Base-by-base conservation (phyloP, 2,329 filamentous ascomycete species). In the Penicillium capsulatum region DNA sequence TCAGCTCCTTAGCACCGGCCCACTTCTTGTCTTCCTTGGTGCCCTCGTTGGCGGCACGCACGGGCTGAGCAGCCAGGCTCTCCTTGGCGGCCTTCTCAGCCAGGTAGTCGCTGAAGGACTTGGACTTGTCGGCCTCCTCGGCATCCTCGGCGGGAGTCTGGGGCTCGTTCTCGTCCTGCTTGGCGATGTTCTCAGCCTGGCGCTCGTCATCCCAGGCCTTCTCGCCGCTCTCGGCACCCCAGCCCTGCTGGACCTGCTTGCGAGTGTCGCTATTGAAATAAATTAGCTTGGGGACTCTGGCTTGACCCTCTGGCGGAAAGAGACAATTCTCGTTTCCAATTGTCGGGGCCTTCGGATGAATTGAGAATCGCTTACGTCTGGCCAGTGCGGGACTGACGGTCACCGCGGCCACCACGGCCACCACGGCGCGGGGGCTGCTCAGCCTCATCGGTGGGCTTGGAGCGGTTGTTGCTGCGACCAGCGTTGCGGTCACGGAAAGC, bases 31-130 rank as follows among this genome's bases (percentile, higher is more conserved):
- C 82, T 60, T 74, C 65, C 75, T 88, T 87, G 75, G 75, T 79
- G 62, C 90, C 90, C 76, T 96, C 90, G 76, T 97, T 96, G 69
- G 91, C 74, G 75, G 89, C 82, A 73, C 92, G 91, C 63, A 88
- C 77, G 61, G 86, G 79, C 59, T 83, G 77, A 56, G 72, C 69
- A 57, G 78, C 79, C 51, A 75, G 69, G 57, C 74, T 76, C 53
- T 79, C 78, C 74, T 88, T 90, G 68, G 81, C 77, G 43, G 79
- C 79, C 63, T 75, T 76, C 66, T 86, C 80, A 64, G 82, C 86
- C 38, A 94, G 80, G 76, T 95, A 98, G 55, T 92, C 86, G 61
- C 79, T 74, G 72, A 90, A 95, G 39, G 89, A 92, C 74, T 94
- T 84, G 74, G 77, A 80, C 80, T 92, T 94, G 69, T 94, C 86